phyloP scores from a whole-genome alignment of 441 rosid genomes.

The Breynia disticha region DNA sequence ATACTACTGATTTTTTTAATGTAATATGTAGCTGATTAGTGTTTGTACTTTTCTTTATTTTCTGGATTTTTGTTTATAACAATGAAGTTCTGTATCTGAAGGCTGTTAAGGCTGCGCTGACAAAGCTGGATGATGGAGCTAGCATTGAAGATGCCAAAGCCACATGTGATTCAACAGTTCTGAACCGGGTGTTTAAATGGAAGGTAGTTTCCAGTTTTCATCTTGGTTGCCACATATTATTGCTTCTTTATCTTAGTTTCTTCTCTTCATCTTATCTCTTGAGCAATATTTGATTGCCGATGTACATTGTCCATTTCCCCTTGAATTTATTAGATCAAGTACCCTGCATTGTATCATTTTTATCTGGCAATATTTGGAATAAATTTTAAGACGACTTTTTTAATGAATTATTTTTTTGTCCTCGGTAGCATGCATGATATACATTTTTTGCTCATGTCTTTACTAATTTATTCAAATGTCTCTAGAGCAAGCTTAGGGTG shows the following conservation, averaged over 20 bases:
- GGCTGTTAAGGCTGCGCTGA: conserved; percentile 78
- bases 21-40: neutral
- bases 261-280: too few relatives aligned
- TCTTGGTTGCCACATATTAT: neutral
- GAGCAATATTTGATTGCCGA: too few relatives aligned
- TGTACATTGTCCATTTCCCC: too few relatives aligned
- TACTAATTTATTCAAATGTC: conserved; percentile 18
- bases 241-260: neutral
- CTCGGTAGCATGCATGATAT: neutral
- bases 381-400: too few relatives aligned
- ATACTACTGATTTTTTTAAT: conserved; percentile 5
- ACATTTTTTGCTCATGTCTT: conserved; percentile 7
- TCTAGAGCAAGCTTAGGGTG: conserved; percentile 71
- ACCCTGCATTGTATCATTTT: too few relatives aligned
- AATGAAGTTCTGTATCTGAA: conserved; percentile 16
- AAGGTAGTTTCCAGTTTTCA: conserved; percentile 41
- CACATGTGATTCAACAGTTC: conserved; percentile 71
- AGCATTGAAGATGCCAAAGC: conserved; percentile 77
- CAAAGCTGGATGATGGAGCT: conserved; percentile 57
- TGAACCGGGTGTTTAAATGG: conserved; percentile 73
- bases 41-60: conserved; percentile 2
- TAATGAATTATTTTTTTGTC: too few relatives aligned
- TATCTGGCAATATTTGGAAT: too few relatives aligned
- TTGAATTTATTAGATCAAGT: too few relatives aligned
- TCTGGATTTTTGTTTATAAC: conserved; percentile 4